Conservation (phyloP, 148 eudicot genomes). For the Cornus kousa region DNA sequence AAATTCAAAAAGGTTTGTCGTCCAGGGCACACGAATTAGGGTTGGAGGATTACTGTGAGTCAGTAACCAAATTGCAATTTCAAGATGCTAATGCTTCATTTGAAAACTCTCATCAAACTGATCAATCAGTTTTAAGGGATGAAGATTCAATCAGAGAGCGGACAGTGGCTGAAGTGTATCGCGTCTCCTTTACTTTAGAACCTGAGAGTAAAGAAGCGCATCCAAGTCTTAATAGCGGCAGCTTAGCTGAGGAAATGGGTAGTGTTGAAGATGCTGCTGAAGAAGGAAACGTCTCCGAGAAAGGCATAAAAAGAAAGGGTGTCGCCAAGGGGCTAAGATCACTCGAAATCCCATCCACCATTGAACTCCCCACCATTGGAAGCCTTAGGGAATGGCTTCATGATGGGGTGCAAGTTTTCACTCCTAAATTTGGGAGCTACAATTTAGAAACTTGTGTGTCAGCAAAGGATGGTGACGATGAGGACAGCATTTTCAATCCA, state of each 20-base stretch:
- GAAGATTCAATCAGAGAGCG: background rate
- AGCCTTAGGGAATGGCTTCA: constrained; percentile 20
- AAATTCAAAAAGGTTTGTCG: background rate
- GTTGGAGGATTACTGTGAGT: background rate
- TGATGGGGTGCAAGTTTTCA: constrained; percentile 8
- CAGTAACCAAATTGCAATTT: background rate
- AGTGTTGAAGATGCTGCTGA: constrained; percentile 8
- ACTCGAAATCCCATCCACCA: constrained; percentile 19
- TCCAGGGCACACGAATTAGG: background rate
- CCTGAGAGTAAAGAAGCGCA: constrained; percentile 6
- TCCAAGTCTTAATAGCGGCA: background rate
- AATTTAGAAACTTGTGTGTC: background rate
- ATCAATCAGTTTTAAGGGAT: background rate
- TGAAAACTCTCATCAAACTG: background rate
- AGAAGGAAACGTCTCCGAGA: constrained; percentile 7
- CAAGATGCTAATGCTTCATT: constrained; percentile 7
- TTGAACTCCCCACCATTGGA: constrained; percentile 15
- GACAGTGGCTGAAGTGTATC: background rate
- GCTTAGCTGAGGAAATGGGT: background rate
- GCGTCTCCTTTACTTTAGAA: background rate
- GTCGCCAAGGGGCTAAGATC: constrained; percentile 22
- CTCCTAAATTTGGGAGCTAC: constrained; percentile 30
- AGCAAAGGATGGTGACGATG: background rate
- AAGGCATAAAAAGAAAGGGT: constrained; percentile 29
- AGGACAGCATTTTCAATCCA: constrained; percentile 20